Percentiles rank a stretch among this genome's conserved stretches.
phyloP scores from a whole-genome alignment of 2,329 filamentous ascomycete species.

The Colletotrichum somersetense region DNA sequence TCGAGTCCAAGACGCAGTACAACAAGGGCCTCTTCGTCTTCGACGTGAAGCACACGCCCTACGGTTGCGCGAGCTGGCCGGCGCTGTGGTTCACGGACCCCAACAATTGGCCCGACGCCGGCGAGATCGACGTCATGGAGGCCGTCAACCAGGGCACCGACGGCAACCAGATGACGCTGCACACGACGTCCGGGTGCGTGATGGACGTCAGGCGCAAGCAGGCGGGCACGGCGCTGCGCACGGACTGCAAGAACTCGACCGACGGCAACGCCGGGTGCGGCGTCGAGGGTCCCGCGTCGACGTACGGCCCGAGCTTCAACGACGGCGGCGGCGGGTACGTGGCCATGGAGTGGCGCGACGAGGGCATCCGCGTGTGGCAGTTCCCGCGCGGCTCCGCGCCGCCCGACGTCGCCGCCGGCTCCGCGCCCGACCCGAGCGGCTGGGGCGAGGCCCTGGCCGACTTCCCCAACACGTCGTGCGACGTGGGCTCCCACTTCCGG shows the following conservation, averaged over 20 bases:
- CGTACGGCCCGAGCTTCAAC: conserved; percentile 68
- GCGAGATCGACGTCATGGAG: conserved; percentile 75
- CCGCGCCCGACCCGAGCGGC: conserved; percentile 66
- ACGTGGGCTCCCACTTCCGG: conserved; percentile 69
- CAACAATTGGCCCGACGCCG: conserved; percentile 71
- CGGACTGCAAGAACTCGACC: conserved; percentile 64
- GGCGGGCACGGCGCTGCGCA: conserved; percentile 57
- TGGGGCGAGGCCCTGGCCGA: conserved; percentile 75
- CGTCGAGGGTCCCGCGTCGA: conserved; percentile 57
- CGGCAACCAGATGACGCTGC: conserved; percentile 72
- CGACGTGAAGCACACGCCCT: conserved; percentile 73
- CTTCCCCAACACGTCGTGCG: conserved; percentile 73
- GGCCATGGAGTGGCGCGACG: conserved; percentile 71
- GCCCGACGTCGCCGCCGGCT: conserved; percentile 58
- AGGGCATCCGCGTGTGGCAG: conserved; percentile 74
- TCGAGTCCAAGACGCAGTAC: conserved; percentile 72
- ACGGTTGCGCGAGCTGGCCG: conserved; percentile 74
- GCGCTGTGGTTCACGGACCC: conserved; percentile 75
- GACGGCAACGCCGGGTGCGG: conserved; percentile 70
- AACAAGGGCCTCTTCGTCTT: conserved; percentile 76
- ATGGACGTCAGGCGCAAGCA: conserved; percentile 68
- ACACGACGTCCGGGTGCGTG: conserved; percentile 65
- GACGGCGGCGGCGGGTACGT: conserved; percentile 67
- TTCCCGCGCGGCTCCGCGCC: conserved; percentile 64
- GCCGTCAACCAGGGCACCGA: conserved; percentile 65